Evolutionary conservation across 169 alveolate species (phyloP), one percentile per base, ranked within the genome.

Genomic region (Babesia ovata): DNA sequence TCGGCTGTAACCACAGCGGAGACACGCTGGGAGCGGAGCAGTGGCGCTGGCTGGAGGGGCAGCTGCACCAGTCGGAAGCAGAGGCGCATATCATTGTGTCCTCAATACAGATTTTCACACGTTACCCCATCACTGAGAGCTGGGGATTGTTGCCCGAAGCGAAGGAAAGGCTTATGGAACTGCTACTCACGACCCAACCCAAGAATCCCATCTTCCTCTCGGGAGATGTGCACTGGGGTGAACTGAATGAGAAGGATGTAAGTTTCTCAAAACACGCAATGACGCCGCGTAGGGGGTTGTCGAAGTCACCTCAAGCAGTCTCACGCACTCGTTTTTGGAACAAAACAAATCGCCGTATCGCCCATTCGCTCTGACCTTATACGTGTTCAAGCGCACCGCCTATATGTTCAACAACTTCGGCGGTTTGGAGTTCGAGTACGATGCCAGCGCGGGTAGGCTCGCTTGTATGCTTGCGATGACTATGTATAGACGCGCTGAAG

Each of bases 11-110:
- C 42, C 92, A 92, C 79, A 61, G 62, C 22, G 97, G 95, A 29
- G 97, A 94, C 69, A 75, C 92, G 29, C 63, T 94, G 77, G 97
- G 97, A 12, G 90, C 86, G 49, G 96, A 91, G 49, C 97, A 94
- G 71, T 94, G 97, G 97, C 33, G 67, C 42, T 94, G 97, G 97
- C 84, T 94, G 17, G 94, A 93, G 76, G 86, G 86, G 26, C 96
- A 94, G 65, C 91, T 94, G 21, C 79, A 87, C 63, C 77, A 93
- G 66, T 93, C 97, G 44, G 78, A 79, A 4, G 95, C 97, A 4
- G 86, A 75, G 26, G 91, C 93, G 16, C 95, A 94, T 46, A 77
- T 94, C n/a, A 74, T 94, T 60, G 91, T 94, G 29, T 93, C 97
- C 11, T 93, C 97, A 12, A 83, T 90, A 12, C 97, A 94, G 86